Base-by-base conservation (phyloP, 2,329 filamentous ascomycete species). In the Alternaria sp. region DNA sequence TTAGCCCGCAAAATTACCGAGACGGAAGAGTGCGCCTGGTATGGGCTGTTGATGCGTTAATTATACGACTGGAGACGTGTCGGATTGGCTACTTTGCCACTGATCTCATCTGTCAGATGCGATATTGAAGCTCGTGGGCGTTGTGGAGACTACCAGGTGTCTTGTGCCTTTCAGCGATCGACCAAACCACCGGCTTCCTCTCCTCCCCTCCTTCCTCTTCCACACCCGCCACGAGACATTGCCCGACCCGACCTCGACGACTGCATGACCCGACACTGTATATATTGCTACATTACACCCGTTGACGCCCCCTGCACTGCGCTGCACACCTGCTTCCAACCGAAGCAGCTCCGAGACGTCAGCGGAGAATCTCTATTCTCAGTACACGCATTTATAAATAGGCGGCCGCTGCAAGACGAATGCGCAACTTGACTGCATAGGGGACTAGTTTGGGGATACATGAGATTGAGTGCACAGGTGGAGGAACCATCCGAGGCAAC, bases 291-390 rank as follows among this genome's bases (percentile, higher is more conserved):
- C 33, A 44, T 26, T 33, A 44, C 54, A 50, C 45, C 54, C 50
- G 42, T 46, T 58, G 51, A 55, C 61, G 46, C 56, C 44, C 24
- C 31, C 53, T 51, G 37, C 23, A 42, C 58, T 41, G 40, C 58
- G 59, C 45, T 37, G 29, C n/a, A 33, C 29, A 26, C 31, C 46
- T 56, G 45, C 51, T 44, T 56, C 54, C 56, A 51, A 48, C 58
- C 62, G 39, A 59, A 65, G 51, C 65, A 61, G 56, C 50, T 58
- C 67, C 69, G 61, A 71, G 66, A 72, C 72, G 65, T 69, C 72
- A 68, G 68, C 68, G 62, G 48, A 56, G 58, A 52, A 59, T 55
- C n/a, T 51, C 58, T 52, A 50, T 34, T 40, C 17, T 51, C 45
- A 34, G 56, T 50, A 44, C 65, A 64, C 71, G 66, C 65, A 58